Evolutionary conservation across 225 moss, liverwort and hornwort species (phyloP), one percentile per base, ranked within the genome.

Genomic region (Sphagnum contortum): DNA sequence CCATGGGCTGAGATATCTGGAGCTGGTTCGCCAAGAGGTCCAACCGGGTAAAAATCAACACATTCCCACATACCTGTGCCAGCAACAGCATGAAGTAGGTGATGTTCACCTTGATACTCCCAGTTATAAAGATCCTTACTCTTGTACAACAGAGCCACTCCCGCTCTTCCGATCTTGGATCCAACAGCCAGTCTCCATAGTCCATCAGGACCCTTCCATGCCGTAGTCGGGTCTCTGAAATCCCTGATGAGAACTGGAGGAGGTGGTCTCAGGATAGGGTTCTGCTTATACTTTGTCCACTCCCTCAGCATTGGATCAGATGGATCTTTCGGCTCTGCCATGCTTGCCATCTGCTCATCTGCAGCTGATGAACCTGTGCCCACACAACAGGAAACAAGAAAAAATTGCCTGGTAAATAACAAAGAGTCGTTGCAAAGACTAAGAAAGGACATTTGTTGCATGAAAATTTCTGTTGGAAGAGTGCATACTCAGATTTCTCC

Each of bases 31-130:
- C 71, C 79, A 49, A 65, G 71, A 5, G 44, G 63, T 13, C 59
- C 50, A 11, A 87, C 80, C 0, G 87, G 90, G 54, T 75, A 90
- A 59, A 90, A 85, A 57, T 90, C 90, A 2, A 84, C 87, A 64
- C 90, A 90, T 74, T 90, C 90, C 90, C 90, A 90, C 90, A 90
- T 90, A 50, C 90, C 90, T 0, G 87, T 77, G n/a, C 73, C 78
- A 0, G 54, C 46, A 48, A 87, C 90, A 2, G 74, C 67, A 51
- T 87, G 79, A 3, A 90, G 71, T 2, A 74, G 79, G 0, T 72
- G 62, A 3, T 77, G 56, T 29, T 29, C 29, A 29, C 29, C 29
- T 29, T 29, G 29, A 2, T 73, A 52, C 2, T 79, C 70, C 90
- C 87, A 90, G n/a, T 66, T 64, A 7, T 57, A 55, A 67, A 90